Conservation (phyloP, 169 alveolate species). For the Plasmodium vinckei region DNA sequence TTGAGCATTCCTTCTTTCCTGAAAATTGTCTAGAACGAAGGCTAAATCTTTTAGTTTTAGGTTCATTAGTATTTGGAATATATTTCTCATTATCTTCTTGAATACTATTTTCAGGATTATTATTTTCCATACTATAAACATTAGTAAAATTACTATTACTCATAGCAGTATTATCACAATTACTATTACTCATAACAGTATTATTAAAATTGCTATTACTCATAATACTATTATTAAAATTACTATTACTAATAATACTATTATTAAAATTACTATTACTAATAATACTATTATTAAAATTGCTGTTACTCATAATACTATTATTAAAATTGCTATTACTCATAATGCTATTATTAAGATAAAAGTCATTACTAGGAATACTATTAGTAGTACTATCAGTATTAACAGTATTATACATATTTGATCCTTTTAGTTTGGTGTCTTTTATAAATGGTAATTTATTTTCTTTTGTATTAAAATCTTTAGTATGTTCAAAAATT, state of each 20-base stretch:
- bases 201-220: background rate
- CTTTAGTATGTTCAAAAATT: conserved; percentile 44
- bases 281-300: background rate
- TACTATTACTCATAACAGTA: background rate
- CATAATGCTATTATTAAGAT: background rate
- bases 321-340: background rate
- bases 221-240: too few relatives aligned
- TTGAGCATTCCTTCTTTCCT: background rate
- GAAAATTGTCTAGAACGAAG: background rate
- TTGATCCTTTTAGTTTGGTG: background rate
- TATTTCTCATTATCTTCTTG: background rate
- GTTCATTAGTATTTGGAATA: background rate
- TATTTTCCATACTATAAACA: background rate
- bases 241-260: background rate
- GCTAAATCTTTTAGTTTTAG: conserved; percentile 5
- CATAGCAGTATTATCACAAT: too few relatives aligned
- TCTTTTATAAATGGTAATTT: background rate
- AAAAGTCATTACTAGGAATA: background rate
- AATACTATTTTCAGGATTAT: conserved; percentile 4
- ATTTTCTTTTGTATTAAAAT: background rate
- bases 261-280: background rate
- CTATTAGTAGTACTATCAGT: background rate
- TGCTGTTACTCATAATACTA: background rate
- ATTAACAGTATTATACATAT: background rate
- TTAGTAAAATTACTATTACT: background rate